Conservation (phyloP, 257 asterid species). For the Solanum appendiculatum region DNA sequence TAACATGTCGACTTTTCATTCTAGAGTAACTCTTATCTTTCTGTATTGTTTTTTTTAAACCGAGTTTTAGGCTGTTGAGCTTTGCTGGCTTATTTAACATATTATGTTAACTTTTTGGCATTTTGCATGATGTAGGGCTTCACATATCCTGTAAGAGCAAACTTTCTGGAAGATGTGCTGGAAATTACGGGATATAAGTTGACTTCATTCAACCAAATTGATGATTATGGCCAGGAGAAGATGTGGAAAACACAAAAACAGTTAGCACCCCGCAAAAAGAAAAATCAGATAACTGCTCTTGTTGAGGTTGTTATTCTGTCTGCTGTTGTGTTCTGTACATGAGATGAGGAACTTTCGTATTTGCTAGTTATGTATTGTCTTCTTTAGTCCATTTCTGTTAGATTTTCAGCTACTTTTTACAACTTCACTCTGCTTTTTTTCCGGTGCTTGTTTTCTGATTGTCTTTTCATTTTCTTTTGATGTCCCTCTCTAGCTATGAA, state of each 20-base stretch:
- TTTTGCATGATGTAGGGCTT: constrained; percentile 56
- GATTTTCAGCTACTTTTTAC: background rate
- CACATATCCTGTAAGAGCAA: constrained; percentile 86
- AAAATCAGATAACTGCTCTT: constrained; percentile 77
- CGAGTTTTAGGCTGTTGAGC: background rate
- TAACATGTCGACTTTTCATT: background rate
- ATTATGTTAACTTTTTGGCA: background rate
- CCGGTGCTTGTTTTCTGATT: background rate
- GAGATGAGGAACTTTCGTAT: background rate
- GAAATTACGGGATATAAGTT: constrained; percentile 89
- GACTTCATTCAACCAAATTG: constrained; percentile 90
- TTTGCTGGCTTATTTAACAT: background rate
- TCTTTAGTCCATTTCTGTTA: background rate
- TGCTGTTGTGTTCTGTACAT: background rate
- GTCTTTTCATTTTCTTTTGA: background rate
- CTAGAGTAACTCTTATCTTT: background rate
- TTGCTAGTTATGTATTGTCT: background rate
- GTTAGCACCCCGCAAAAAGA: constrained; percentile 76
- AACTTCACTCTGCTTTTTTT: background rate
- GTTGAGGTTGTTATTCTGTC: constrained; percentile 60
- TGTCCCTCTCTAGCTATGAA: background rate
- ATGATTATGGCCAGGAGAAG: constrained; percentile 96
- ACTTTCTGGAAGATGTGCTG: constrained; percentile 84
- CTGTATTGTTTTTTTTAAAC: background rate
- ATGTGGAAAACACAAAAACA: constrained; percentile 95